phyloP scores from a whole-genome alignment of 208 protist genomes.

The Acanthamoeba castellanii region DNA sequence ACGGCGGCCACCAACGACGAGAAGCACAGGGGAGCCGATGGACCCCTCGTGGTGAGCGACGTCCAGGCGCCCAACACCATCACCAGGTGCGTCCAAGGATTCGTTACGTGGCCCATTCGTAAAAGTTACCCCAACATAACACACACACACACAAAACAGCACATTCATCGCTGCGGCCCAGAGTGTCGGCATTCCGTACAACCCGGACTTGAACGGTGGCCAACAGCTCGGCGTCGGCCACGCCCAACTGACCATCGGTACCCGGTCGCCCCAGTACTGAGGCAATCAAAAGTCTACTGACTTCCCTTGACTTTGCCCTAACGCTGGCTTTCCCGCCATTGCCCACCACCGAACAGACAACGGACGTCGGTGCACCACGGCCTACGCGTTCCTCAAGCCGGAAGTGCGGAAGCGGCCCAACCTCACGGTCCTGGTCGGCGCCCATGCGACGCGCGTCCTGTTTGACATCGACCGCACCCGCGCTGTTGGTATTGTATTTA shows the following conservation, averaged over 20 bases:
- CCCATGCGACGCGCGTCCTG: conserved; percentile 40
- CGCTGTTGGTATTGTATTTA: not conserved
- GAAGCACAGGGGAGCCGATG: not conserved
- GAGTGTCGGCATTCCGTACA: conserved; percentile 66
- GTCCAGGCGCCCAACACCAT: conserved; percentile 43
- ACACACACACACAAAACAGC: not conserved
- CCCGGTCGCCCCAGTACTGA: not conserved
- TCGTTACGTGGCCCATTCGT: not conserved
- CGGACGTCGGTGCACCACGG: conserved; percentile 50
- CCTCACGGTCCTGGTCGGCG: conserved; percentile 30
- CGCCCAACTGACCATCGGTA: conserved; percentile 64
- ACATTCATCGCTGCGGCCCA: not conserved
- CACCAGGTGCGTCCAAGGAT: not conserved
- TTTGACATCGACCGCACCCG: conserved; percentile 55
- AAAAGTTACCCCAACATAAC: no score
- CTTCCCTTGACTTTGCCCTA: not conserved
- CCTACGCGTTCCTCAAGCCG: conserved; percentile 41
- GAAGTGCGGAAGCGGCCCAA: conserved; percentile 61
- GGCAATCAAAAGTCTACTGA: no score
- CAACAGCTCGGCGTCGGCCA: conserved; percentile 24
- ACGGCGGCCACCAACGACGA: not conserved
- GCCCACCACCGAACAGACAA: not conserved
- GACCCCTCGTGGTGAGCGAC: conserved; percentile 29
- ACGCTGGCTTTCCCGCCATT: not conserved
- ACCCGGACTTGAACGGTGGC: conserved; percentile 42